A percentile compares a stretch with the other conserved stretches of the same genome.
phyloP scores from a whole-genome alignment of 768 basidiomycete species.

The Lepiota brunneoincarnata region DNA sequence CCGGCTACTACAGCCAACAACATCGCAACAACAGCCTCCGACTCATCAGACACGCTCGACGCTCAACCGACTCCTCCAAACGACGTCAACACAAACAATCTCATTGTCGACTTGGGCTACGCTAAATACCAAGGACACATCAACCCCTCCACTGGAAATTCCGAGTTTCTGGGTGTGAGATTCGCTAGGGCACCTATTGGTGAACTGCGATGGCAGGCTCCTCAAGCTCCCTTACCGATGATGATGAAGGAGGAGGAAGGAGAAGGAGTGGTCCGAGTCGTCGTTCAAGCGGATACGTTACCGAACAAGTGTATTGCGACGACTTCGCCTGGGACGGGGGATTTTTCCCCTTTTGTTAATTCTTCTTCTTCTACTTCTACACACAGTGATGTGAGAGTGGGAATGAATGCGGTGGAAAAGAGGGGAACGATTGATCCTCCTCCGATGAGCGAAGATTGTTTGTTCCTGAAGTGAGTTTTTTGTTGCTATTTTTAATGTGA shows the following conservation, averaged over 20 bases:
- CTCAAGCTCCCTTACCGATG: not conserved
- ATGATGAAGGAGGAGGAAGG: not conserved
- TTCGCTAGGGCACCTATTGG: constrained; percentile 50
- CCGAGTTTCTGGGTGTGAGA: constrained; percentile 39
- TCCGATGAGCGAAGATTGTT: constrained; percentile 32
- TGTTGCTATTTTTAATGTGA: not conserved
- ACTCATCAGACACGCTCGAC: too few species aligned
- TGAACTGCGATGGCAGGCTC: constrained; percentile 8
- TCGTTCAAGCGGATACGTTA: not conserved
- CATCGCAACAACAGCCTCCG: not conserved
- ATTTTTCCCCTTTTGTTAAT: not conserved
- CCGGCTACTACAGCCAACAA: not conserved
- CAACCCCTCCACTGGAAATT: constrained; percentile 29
- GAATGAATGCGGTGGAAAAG: not conserved
- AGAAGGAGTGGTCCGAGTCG: not conserved
- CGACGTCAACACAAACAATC: not conserved
- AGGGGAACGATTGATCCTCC: not conserved
- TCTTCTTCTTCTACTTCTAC: too few species aligned
- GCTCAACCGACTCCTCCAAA: too few species aligned
- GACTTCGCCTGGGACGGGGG: not conserved
- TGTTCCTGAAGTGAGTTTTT: constrained; percentile 33
- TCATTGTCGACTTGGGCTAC: constrained; percentile 43
- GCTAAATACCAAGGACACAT: constrained; percentile 39
- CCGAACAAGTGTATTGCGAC: not conserved
- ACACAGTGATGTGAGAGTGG: too few species aligned